A percentile compares a stretch with the other conserved stretches of the same genome.
These are phyloP conservation scores for Apiotrichum laibachii DNA, from an alignment of 1,284 basidiomycete genomes.

Conservation along the genomic window DNA sequence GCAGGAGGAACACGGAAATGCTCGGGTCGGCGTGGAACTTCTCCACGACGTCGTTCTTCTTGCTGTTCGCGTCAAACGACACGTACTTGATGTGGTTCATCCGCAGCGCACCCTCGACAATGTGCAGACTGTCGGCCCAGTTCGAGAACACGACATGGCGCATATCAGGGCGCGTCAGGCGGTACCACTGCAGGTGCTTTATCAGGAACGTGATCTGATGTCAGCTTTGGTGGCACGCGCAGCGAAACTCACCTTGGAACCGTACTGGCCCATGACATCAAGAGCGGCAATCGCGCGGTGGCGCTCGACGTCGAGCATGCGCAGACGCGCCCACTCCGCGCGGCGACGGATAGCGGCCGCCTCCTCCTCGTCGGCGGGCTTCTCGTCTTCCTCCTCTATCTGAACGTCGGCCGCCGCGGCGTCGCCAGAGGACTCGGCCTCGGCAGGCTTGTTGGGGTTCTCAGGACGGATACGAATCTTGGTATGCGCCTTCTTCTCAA, in stretches of 20 bases:
- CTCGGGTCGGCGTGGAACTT: slow-evolving; percentile 40
- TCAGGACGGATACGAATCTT: background rate
- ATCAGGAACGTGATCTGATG: slow-evolving; percentile 46
- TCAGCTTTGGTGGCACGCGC: background rate
- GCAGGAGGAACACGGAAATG: slow-evolving; percentile 48
- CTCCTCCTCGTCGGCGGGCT: background rate
- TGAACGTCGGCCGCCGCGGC: background rate
- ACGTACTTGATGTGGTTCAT: slow-evolving; percentile 40
- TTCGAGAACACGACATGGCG: slow-evolving; percentile 51
- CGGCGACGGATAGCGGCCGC: slow-evolving; percentile 18
- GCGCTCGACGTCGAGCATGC: slow-evolving; percentile 25
- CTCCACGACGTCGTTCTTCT: slow-evolving; percentile 41
- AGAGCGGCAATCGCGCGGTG: slow-evolving; percentile 29
- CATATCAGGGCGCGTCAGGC: slow-evolving; percentile 25
- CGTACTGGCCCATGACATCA: slow-evolving; percentile 48
- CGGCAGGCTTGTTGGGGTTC: background rate
- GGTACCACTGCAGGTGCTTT: slow-evolving; percentile 43
- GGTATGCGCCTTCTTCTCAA: background rate
- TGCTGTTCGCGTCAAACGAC: slow-evolving; percentile 33
- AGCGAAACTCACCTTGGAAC: slow-evolving; percentile 43
- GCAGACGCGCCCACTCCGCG: slow-evolving; percentile 31
- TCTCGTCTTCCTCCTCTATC: slow-evolving; percentile 5
- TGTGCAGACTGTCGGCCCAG: slow-evolving; percentile 45
- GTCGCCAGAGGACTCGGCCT: background rate
- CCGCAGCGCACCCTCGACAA: slow-evolving; percentile 44